phyloP scores from a whole-genome alignment of 108 stramenopile species.

The Nitzschia sp. region DNA sequence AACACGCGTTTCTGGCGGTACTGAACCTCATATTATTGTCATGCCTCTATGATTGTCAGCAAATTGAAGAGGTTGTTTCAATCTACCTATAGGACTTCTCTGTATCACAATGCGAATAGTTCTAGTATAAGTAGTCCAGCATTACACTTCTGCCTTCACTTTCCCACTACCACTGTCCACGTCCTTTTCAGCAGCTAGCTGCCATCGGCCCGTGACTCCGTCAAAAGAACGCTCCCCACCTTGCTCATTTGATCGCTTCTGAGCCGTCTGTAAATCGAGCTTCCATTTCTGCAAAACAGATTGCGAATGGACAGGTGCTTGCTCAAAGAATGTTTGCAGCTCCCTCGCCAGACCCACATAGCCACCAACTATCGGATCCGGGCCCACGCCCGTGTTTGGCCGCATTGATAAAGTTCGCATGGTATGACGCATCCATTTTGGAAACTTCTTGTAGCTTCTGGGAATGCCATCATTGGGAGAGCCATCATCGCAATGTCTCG shows the following conservation, averaged over 20 bases:
- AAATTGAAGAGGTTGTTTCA: too few species aligned
- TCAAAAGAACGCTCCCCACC: neutral
- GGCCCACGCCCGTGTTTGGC: constrained; percentile 14
- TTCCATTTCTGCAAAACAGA: constrained; percentile 41
- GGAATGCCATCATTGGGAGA: constrained; percentile 51
- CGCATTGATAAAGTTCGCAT: constrained; percentile 61
- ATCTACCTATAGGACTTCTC: too few species aligned
- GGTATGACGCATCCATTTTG: constrained; percentile 76
- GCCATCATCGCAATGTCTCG: constrained; percentile 78
- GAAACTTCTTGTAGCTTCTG: constrained; percentile 56
- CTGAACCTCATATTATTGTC: too few species aligned
- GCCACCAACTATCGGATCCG: constrained; percentile 40
- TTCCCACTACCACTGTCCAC: neutral
- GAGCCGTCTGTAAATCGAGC: constrained; percentile 16
- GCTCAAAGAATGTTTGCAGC: constrained; percentile 50
- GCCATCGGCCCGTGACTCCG: neutral
- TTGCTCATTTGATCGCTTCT: neutral
- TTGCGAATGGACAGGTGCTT: constrained; percentile 44
- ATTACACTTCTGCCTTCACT: neutral
- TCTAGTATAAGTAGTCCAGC: too few species aligned
- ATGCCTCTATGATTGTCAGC: too few species aligned
- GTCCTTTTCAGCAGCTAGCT: neutral
- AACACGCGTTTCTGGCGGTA: too few species aligned
- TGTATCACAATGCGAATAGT: too few species aligned
- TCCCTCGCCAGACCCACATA: constrained; percentile 49